phyloP scores from a whole-genome alignment of 352 stramenopile species.

The Pythium pyrilobum region DNA sequence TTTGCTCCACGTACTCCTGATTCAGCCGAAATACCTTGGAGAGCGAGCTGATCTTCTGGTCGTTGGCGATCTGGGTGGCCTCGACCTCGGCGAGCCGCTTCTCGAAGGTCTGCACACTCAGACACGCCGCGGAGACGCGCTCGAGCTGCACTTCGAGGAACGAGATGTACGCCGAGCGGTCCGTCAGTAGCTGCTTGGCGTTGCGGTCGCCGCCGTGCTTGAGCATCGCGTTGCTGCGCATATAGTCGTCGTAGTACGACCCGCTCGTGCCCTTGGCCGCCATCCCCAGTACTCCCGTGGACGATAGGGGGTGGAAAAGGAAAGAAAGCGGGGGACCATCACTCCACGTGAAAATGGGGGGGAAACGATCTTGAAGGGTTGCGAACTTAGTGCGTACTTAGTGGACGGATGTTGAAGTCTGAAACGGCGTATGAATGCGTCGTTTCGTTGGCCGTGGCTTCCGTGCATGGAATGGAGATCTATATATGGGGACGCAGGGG shows the following conservation, averaged over 20 bases:
- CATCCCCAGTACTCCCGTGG: too few relatives aligned
- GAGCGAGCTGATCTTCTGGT: constrained; percentile 59
- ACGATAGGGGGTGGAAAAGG: background rate
- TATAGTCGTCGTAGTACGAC: constrained; percentile 83
- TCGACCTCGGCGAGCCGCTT: constrained; percentile 52
- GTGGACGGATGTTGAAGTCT: background rate
- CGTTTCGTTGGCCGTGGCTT: background rate
- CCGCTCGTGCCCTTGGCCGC: constrained; percentile 22
- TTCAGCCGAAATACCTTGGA: constrained; percentile 66
- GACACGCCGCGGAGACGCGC: constrained; percentile 73
- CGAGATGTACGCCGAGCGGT: constrained; percentile 82
- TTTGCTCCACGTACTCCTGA: constrained; percentile 70
- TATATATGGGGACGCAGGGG: too few relatives aligned
- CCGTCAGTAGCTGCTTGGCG: constrained; percentile 74
- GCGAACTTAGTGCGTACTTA: constrained; percentile 10
- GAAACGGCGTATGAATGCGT: background rate
- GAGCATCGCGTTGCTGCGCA: constrained; percentile 65
- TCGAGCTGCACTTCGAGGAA: constrained; percentile 88
- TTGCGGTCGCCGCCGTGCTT: constrained; percentile 52
- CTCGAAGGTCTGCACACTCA: constrained; percentile 69
- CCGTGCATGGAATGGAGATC: too few relatives aligned
- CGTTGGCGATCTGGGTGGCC: constrained; percentile 28
- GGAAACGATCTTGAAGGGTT: constrained; percentile 6
- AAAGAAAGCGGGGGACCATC: constrained; percentile 9
- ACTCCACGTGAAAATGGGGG: constrained; percentile 9